These are phyloP conservation scores for Lactarius tabidus DNA, from an alignment of 768 basidiomycete genomes.

Conservation along the genomic window DNA sequence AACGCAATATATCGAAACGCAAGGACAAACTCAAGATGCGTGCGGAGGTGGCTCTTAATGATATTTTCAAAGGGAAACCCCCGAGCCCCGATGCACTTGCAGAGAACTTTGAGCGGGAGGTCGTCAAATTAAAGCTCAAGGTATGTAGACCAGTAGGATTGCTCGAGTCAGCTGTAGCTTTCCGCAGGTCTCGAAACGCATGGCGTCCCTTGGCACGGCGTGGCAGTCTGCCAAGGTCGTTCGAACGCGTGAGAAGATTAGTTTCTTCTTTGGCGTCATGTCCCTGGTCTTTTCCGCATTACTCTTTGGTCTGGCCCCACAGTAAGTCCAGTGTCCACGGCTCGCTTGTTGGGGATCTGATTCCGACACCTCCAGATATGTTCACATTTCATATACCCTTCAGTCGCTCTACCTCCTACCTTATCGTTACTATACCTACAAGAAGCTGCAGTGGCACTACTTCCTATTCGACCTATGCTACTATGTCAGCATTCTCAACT, in stretches of 20 bases:
- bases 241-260: constrained; percentile 75
- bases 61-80: constrained; percentile 56
- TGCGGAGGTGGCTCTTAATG: constrained; percentile 64
- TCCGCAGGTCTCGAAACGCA: constrained; percentile 70
- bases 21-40: constrained; percentile 76
- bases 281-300: constrained; percentile 79
- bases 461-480: constrained; percentile 93
- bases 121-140: constrained; percentile 83
- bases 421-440: constrained; percentile 79
- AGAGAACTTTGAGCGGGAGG: constrained; percentile 80
- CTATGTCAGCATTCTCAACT: constrained; percentile 87
- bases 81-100: constrained; percentile 60
- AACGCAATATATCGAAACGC: constrained; percentile 83
- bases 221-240: constrained; percentile 94
- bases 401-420: constrained; percentile 79
- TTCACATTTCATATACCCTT: constrained; percentile 82
- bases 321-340: constrained; percentile 54
- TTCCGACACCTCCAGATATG: constrained; percentile 53
- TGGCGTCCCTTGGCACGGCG: constrained; percentile 69
- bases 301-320: constrained; percentile 81
- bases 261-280: constrained; percentile 95
- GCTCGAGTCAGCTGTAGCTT: not conserved
- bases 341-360: constrained; percentile 18
- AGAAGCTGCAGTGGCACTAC: constrained; percentile 91
- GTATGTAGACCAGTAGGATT: constrained; percentile 39